Percentiles rank a stretch among this genome's conserved stretches.
phyloP scores from a whole-genome alignment of 2,329 filamentous ascomycete species.

The Fusarium sp. region DNA sequence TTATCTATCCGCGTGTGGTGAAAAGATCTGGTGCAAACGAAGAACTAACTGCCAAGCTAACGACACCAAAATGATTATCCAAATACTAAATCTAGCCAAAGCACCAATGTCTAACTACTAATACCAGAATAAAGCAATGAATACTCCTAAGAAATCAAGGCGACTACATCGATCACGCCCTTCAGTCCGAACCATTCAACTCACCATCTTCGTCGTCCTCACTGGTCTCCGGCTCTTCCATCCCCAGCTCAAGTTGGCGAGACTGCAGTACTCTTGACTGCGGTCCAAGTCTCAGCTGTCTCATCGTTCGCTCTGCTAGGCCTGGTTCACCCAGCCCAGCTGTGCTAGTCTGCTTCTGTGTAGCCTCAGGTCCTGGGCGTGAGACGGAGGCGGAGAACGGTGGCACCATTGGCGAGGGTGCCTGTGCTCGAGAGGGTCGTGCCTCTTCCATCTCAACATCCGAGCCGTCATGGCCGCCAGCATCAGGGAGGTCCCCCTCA shows the following conservation, averaged over 20 bases:
- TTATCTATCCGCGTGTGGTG: slow-evolving; percentile 5
- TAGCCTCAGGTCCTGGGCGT: too few species aligned
- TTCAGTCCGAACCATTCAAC: slow-evolving; percentile 6
- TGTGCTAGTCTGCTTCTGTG: background rate
- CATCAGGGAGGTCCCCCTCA: background rate
- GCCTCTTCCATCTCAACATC: slow-evolving; percentile 21
- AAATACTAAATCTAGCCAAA: background rate
- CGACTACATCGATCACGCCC: background rate
- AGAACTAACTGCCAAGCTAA: background rate
- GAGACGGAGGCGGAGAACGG: background rate
- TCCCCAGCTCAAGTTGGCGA: background rate
- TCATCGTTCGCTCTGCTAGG: background rate
- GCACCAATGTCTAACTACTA: background rate
- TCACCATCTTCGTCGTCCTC: slow-evolving; percentile 1
- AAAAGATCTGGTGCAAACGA: slow-evolving; percentile 13
- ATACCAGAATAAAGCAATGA: slow-evolving; percentile 5
- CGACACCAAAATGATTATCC: background rate
- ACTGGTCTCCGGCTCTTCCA: slow-evolving; percentile 11
- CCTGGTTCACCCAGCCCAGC: background rate
- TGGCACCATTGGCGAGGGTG: slow-evolving; percentile 14
- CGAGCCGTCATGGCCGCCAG: background rate
- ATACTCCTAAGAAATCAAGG: background rate
- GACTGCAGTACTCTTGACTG: background rate
- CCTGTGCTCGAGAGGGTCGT: background rate
- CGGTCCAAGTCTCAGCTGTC: background rate